Evolutionary conservation across 2,329 filamentous ascomycete genomes (phyloP).

Genomic region (Paecilomyces fulvus): DNA sequence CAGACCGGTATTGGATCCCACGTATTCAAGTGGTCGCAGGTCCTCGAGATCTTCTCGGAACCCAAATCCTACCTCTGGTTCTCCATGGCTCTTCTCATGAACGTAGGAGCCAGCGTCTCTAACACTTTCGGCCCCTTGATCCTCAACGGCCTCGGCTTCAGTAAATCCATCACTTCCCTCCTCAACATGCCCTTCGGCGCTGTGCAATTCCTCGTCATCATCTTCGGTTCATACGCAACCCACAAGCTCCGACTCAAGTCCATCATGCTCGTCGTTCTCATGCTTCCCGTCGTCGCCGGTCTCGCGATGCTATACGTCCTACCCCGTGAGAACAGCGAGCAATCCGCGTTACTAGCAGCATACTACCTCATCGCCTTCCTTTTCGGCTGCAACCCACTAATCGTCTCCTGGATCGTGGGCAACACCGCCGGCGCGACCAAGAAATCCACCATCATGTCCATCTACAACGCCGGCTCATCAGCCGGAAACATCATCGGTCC

Average conservation of each 20-base stretch:
- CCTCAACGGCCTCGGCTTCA: conserved; percentile 51
- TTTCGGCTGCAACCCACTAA: conserved; percentile 57
- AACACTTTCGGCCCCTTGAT: conserved; percentile 60
- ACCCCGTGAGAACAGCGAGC: conserved; percentile 30
- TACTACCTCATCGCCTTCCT: conserved; percentile 61
- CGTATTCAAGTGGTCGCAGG: conserved; percentile 39
- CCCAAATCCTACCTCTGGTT: conserved; percentile 52
- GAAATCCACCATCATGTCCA: conserved; percentile 54
- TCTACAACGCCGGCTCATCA: conserved; percentile 55
- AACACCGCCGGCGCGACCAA: conserved; percentile 63
- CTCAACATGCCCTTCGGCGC: conserved; percentile 61
- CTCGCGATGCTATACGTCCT: conserved; percentile 48
- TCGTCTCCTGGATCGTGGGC: conserved; percentile 60
- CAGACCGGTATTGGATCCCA: conserved; percentile 39
- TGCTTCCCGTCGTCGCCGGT: conserved; percentile 54
- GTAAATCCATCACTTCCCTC: conserved; percentile 49
- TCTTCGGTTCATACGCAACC: conserved; percentile 51
- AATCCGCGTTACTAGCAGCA: conserved; percentile 45
- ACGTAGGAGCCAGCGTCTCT: conserved; percentile 55
- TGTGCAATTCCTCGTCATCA: conserved; percentile 52
- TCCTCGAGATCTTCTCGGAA: conserved; percentile 35
- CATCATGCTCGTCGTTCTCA: conserved; percentile 44
- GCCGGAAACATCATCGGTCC: conserved; percentile 61
- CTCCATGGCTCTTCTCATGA: conserved; percentile 52
- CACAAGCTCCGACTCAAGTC: conserved; percentile 52